Percentiles rank a stretch among this genome's conserved stretches.
These are phyloP conservation scores for Skeletonema menzelii DNA, from an alignment of 108 stramenopile species.

Conservation along the genomic window DNA sequence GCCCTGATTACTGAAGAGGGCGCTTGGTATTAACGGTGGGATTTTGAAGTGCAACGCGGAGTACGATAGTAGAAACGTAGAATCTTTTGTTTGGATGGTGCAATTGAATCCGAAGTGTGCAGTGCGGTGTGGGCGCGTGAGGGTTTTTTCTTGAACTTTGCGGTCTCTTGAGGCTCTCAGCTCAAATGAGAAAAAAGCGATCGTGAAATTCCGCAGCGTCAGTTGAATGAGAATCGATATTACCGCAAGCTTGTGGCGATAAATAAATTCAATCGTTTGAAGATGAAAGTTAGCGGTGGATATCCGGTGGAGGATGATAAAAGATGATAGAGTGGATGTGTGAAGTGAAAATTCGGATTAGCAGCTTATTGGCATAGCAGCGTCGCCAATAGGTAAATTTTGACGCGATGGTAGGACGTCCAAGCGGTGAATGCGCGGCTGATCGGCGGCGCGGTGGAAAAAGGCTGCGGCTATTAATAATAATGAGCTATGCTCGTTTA, in stretches of 20 bases:
- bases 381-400: not conserved
- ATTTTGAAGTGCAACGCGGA: not conserved
- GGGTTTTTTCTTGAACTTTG: too few species aligned
- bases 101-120: not conserved
- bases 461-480: not conserved
- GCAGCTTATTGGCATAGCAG: not conserved
- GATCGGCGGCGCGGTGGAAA: conserved; percentile 5
- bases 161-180: not conserved
- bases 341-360: conserved; percentile 2
- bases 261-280: not conserved
- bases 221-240: not conserved
- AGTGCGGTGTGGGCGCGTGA: not conserved
- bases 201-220: not conserved
- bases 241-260: not conserved
- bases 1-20: not conserved
- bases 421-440: not conserved
- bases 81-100: not conserved
- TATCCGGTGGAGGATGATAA: not conserved
- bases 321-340: conserved; percentile 1
- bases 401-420: not conserved
- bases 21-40: not conserved
- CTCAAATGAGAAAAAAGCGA: not conserved
- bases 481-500: not conserved
- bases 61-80: not conserved
- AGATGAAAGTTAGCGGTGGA: not conserved